Evolutionary conservation across 208 protist genomes (phyloP).

Genomic region (Angomonas ambiguus): DNA sequence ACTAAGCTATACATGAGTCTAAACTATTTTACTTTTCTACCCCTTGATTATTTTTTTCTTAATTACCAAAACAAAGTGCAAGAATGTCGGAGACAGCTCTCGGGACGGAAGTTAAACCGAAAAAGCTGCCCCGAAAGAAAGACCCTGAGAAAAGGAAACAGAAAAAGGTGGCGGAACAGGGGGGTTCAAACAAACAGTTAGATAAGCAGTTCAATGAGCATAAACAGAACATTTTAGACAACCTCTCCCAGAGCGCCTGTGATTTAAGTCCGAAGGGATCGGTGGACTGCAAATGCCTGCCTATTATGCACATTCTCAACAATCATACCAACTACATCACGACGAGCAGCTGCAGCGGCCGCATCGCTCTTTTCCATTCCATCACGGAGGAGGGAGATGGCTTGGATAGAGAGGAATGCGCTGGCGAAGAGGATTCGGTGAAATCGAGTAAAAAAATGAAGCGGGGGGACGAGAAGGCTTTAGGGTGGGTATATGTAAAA

Average conservation of each 20-base stretch:
- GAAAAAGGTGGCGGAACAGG: neutral
- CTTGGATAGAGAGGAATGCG: neutral
- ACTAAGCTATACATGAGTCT: neutral
- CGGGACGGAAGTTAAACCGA: constrained; percentile 6
- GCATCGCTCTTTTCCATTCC: constrained; percentile 85
- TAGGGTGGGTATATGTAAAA: constrained; percentile 82
- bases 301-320: constrained; percentile 73
- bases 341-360: constrained; percentile 86
- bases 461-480: constrained; percentile 54
- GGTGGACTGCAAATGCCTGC: constrained; percentile 72
- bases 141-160: neutral
- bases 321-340: constrained; percentile 74
- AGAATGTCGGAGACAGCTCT: neutral
- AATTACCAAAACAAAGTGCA: neutral
- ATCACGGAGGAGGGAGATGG: constrained; percentile 4
- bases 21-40: too few species aligned
- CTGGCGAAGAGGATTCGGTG: constrained; percentile 2
- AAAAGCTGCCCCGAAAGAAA: constrained; percentile 31
- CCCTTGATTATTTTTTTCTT: neutral
- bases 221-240: constrained; percentile 58
- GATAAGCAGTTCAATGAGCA: constrained; percentile 69
- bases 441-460: constrained; percentile 27
- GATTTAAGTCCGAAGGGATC: constrained; percentile 44
- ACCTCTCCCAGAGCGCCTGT: constrained; percentile 57
- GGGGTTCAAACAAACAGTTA: constrained; percentile 29